Base-by-base conservation (phyloP, 2,329 filamentous ascomycete genomes). In the Sporothrix curviconia region DNA sequence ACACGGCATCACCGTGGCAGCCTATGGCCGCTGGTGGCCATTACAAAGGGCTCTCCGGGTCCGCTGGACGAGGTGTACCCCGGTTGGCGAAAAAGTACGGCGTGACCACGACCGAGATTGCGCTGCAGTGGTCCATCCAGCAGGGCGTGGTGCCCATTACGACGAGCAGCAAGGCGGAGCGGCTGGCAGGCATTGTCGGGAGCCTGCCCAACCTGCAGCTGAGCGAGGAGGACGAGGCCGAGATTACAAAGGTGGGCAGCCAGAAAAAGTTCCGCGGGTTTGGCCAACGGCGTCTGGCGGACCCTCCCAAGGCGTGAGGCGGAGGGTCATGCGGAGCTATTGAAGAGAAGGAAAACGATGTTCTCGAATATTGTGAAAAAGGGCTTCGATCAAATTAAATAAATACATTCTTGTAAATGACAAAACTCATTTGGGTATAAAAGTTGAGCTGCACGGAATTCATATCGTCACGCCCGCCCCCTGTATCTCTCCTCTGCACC, bases 181-280 rank as follows among this genome's bases (percentile, higher is more conserved):
- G 84, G 53, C 69, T 87, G 60, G 74, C 78, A 65, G 73, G 74
- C 11, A 84, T 80, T 63, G 60, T 81, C 57, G 65, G 69, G 12
- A 76, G 74, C 60, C 59, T 79, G 61, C 76, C 72, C 39, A 70
- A 64, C 39, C 84, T 86, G 64, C 81, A 82, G 72, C 71, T 87
- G 60, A 82, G 80, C 12, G 72, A 76, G 0, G 74, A 76, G 57
- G 84, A 87, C 67, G 71, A 86, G 14, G 69, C 76, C 47, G 75
- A 79, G 53, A 81, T 87, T 60, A 66, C 75, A 0, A 74, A 78
- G 64, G 65, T 77, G 39, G 85, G 85, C 0, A 73, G 72, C 61
- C 66, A 82, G 73, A 85, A 84, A 71, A 79, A 87, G 66, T 83
- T 73, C 63, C 76, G 84, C 32, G 78, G 71, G 0, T 87, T 81